Conservation (phyloP, 2,329 filamentous ascomycete species). For the Drechmeria coniospora region DNA sequence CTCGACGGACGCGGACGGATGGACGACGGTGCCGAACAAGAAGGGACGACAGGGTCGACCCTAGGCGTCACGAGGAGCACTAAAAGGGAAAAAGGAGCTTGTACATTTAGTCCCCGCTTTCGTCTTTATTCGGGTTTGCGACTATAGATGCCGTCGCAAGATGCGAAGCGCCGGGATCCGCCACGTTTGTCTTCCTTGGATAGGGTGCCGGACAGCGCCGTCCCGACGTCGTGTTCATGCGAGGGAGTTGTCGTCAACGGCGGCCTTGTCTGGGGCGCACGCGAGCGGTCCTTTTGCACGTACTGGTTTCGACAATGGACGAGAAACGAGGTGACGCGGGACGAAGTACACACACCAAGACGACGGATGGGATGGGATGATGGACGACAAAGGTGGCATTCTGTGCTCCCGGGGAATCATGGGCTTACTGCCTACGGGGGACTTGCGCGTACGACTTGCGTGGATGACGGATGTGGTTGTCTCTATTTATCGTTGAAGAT, state of each 20-base stretch:
- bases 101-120: constrained; percentile 20
- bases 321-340: too few relatives aligned
- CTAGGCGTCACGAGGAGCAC: constrained; percentile 8
- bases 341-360: too few relatives aligned
- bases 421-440: too few relatives aligned
- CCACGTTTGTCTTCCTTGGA: constrained; percentile 1
- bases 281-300: not conserved
- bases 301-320: not conserved
- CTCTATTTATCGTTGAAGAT: not conserved
- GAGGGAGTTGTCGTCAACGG: too few relatives aligned
- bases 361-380: too few relatives aligned
- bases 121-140: constrained; percentile 17
- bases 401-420: too few relatives aligned
- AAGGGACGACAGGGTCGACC: constrained; percentile 21
- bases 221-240: not conserved
- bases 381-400: too few relatives aligned
- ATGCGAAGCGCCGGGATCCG: too few relatives aligned
- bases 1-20: constrained; percentile 42
- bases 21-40: constrained; percentile 38
- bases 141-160: constrained; percentile 19
- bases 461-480: not conserved
- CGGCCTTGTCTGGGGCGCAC: too few relatives aligned
- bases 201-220: too few relatives aligned
- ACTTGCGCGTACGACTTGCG: too few relatives aligned
- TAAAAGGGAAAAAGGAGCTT: constrained; percentile 13